phyloP scores from a whole-genome alignment of 1,284 basidiomycete genomes.

The Ceratobasidium sp. region DNA sequence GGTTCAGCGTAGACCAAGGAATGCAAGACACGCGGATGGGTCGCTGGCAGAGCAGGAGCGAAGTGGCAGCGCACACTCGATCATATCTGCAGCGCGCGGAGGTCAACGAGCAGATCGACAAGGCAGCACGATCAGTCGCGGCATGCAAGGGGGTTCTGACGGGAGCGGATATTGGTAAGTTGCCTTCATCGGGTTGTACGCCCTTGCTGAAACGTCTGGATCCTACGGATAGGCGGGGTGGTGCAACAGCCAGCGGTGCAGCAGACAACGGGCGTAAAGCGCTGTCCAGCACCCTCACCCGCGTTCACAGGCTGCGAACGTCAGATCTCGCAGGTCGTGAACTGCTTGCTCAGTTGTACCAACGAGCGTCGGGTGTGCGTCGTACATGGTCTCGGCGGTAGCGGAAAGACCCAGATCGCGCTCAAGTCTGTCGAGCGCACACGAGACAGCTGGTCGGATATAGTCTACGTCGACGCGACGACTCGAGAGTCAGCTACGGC shows the following conservation, averaged over 20 bases:
- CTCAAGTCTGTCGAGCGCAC: constrained; percentile 1
- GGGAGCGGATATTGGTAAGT: neutral
- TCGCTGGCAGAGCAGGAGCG: neutral
- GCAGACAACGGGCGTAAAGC: neutral
- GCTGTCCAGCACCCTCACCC: neutral
- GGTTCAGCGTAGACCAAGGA: constrained; percentile 21
- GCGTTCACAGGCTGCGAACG: neutral
- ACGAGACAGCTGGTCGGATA: neutral
- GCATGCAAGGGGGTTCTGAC: neutral
- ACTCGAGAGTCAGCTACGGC: neutral
- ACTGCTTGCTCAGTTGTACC: neutral
- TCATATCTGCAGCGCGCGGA: constrained; percentile 3
- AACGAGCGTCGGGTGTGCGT: constrained; percentile 1
- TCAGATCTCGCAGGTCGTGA: neutral
- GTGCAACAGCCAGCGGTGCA: neutral
- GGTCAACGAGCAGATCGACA: neutral
- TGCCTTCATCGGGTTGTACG: too few species aligned
- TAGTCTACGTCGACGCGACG: constrained; percentile 8
- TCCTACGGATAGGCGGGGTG: too few species aligned
- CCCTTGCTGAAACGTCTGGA: neutral
- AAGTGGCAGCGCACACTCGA: neutral
- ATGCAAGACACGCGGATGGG: neutral
- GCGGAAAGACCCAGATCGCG: constrained; percentile 14
- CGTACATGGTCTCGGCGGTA: too few species aligned
- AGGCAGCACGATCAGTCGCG: neutral